phyloP scores from a whole-genome alignment of 148 eudicot species.

The Oxyria digyna region DNA sequence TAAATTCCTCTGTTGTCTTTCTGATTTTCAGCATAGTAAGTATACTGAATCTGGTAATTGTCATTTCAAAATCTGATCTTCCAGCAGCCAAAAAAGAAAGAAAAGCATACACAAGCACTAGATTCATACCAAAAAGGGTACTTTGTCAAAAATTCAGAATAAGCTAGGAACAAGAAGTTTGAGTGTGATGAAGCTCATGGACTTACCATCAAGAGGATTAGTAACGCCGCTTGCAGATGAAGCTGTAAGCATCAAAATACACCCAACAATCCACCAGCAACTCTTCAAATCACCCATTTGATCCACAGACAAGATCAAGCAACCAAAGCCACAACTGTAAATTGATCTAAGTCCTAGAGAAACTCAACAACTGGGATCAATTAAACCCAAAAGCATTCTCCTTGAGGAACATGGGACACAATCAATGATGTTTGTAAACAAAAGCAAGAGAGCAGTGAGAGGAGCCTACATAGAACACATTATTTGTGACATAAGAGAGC shows the following conservation, averaged over 20 bases:
- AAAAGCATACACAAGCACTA: background rate
- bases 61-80: background rate
- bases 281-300: conserved; percentile 7
- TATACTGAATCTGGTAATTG: background rate
- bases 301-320: background rate
- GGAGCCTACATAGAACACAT: conserved; percentile 5
- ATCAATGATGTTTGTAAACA: background rate
- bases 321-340: background rate
- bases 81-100: too few species aligned
- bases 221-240: conserved; percentile 32
- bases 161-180: background rate
- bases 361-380: background rate
- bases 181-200: background rate
- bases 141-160: background rate
- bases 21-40: background rate
- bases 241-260: conserved; percentile 20
- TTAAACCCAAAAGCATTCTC: background rate
- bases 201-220: conserved; percentile 66
- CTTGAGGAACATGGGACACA: background rate
- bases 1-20: background rate
- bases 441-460: background rate
- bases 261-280: conserved; percentile 15
- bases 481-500: background rate
- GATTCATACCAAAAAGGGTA: background rate
- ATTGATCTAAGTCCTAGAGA: background rate